Evolutionary conservation across 2,329 filamentous ascomycete genomes (phyloP), one percentile per base, ranked within the genome.

Genomic region (Aaosphaeria pasadenensis): DNA sequence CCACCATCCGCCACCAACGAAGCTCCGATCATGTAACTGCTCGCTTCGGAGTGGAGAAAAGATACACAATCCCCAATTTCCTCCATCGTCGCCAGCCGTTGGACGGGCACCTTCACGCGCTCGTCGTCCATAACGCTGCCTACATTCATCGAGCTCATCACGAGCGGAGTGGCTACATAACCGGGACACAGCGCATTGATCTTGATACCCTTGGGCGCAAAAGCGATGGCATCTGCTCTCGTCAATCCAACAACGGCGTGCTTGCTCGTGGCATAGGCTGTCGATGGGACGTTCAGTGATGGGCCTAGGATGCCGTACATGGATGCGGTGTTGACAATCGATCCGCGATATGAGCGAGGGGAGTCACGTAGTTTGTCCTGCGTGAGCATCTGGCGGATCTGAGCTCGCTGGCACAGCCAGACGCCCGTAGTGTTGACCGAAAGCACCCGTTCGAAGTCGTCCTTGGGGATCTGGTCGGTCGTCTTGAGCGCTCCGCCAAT

Each of bases 11-110:
- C 80, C 45, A 87, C 81, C 52, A 89, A 72, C 52, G 87, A 85
- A n/a, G 85, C 77, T 0, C 87, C 87, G 0, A 86, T 89, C 53
- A 91, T 81, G 58, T 90, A 89, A 3, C 74, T 77, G 0, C 83
- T 84, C 60, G 90, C 87, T 30, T 89, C 84, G 50, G 84, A 87
- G 2, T 84, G 85, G 41, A 91, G 66, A 62, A 86, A 91, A 13
- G 85, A 76, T 52, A 82, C 84, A 29, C 85, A 85, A 59, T 88
- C 88, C 2, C 84, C 86, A 33, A 91, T 79, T 64, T 91, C 87
- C 7, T 76, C 73, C 1, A 82, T 78, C n/a, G 77, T 78, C 1
- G 79, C 58, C 31, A 80, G 59, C 6, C 79, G 71, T n/a, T 70
- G 65, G 42, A 81, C 53, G 0, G 79, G 76, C 4, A 76, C 57